Conservation (phyloP, 1,284 basidiomycete genomes). For the Boletus semigastroideus region DNA sequence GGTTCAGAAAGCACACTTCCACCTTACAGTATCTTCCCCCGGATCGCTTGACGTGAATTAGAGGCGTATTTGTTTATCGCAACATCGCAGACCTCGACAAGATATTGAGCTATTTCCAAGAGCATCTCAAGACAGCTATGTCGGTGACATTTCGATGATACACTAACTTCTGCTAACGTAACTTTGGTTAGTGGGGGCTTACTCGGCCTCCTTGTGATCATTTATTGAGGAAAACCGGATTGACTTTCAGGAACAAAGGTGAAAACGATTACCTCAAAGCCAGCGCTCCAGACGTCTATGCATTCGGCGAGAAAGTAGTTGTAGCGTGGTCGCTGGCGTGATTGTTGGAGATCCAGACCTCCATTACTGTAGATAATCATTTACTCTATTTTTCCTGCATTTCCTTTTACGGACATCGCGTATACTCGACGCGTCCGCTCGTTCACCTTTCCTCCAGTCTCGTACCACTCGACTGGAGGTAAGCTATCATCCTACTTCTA, state of each 20-base stretch:
- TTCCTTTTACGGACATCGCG: too few relatives aligned
- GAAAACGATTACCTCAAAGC: slow-evolving; percentile 63
- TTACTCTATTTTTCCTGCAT: too few relatives aligned
- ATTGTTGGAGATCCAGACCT: too few relatives aligned
- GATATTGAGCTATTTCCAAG: slow-evolving; percentile 55
- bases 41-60: slow-evolving; percentile 37
- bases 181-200: slow-evolving; percentile 12
- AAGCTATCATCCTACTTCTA: too few relatives aligned
- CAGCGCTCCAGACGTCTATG: slow-evolving; percentile 60
- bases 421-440: too few relatives aligned
- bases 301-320: slow-evolving; percentile 65
- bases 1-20: slow-evolving; percentile 72
- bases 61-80: slow-evolving; percentile 72
- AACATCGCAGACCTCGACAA: slow-evolving; percentile 66
- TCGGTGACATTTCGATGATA: slow-evolving; percentile 9
- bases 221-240: slow-evolving; percentile 52
- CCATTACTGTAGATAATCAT: too few relatives aligned
- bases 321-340: slow-evolving; percentile 8
- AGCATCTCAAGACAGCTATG: slow-evolving; percentile 39
- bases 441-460: too few relatives aligned
- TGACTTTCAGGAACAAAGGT: slow-evolving; percentile 47
- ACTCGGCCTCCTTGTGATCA: slow-evolving; percentile 57
- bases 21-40: slow-evolving; percentile 54
- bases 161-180: not conserved
- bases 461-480: too few relatives aligned